phyloP scores from a whole-genome alignment of 352 stramenopile genomes.

The Phytopythium kandeliae region DNA sequence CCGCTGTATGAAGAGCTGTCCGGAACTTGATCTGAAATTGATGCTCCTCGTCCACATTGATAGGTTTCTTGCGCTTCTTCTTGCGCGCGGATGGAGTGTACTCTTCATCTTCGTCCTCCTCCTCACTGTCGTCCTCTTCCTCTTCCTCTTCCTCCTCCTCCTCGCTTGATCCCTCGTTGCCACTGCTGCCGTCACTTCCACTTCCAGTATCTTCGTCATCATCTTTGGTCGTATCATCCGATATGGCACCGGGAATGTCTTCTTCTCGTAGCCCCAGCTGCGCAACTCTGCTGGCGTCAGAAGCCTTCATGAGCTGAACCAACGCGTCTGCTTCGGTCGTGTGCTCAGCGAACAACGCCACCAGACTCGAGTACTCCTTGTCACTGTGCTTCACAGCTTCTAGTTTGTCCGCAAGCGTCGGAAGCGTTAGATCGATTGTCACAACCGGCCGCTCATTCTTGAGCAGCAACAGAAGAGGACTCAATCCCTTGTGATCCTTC shows the following conservation, averaged over 20 bases:
- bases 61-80: slow-evolving; percentile 5
- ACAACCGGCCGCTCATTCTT: slow-evolving; percentile 18
- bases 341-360: slow-evolving; percentile 47
- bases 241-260: slow-evolving; percentile 4
- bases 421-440: slow-evolving; percentile 7
- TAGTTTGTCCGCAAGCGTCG: slow-evolving; percentile 16
- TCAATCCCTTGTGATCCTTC: slow-evolving; percentile 38
- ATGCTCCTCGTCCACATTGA: not conserved
- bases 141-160: slow-evolving; percentile 7
- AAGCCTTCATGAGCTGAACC: slow-evolving; percentile 25
- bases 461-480: slow-evolving; percentile 48
- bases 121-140: slow-evolving; percentile 1
- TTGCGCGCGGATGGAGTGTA: not conserved
- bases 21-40: slow-evolving; percentile 34
- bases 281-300: slow-evolving; percentile 6
- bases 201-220: slow-evolving; percentile 2
- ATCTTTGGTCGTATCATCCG: slow-evolving; percentile 1
- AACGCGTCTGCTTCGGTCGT: slow-evolving; percentile 29
- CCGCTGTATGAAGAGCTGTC: slow-evolving; percentile 47
- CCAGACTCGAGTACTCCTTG: slow-evolving; percentile 28
- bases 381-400: slow-evolving; percentile 33
- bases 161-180: slow-evolving; percentile 5
- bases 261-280: not conserved
- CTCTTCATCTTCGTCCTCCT: slow-evolving; percentile 1
- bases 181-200: slow-evolving; percentile 4